Evolutionary conservation across 2,329 filamentous ascomycete species (phyloP).

Genomic region (Penicillium olsonii): DNA sequence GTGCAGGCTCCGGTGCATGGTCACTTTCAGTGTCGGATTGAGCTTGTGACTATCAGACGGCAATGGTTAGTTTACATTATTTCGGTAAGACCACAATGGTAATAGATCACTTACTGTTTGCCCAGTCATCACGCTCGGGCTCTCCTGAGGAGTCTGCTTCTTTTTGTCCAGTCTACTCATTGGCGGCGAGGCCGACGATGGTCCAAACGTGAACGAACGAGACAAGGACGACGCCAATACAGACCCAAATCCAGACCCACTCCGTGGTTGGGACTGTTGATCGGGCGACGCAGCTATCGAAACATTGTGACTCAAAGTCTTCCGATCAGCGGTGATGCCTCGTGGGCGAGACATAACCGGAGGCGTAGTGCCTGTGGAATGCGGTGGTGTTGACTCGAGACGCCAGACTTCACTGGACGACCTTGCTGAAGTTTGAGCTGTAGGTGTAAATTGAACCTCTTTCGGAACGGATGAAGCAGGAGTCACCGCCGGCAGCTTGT

Average conservation of each 20-base stretch:
- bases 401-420: conserved; percentile 56
- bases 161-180: conserved; percentile 36
- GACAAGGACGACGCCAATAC: conserved; percentile 48
- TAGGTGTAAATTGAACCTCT: conserved; percentile 30
- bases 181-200: conserved; percentile 47
- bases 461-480: conserved; percentile 37
- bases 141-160: conserved; percentile 39
- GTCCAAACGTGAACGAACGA: conserved; percentile 46
- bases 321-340: conserved; percentile 43
- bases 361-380: conserved; percentile 56
- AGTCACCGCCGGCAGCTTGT: conserved; percentile 45
- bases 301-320: conserved; percentile 42
- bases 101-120: conserved; percentile 32
- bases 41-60: conserved; percentile 32
- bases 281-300: conserved; percentile 47
- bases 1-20: conserved; percentile 27
- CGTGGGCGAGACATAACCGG: conserved; percentile 47
- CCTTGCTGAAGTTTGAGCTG: conserved; percentile 49
- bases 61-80: conserved; percentile 23
- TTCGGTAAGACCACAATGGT: conserved; percentile 22
- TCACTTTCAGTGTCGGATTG: conserved; percentile 44
- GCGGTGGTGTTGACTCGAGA: conserved; percentile 52
- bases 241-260: conserved; percentile 44
- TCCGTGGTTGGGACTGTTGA: conserved; percentile 39
- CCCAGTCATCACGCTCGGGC: conserved; percentile 30